Percentiles rank a stretch among this genome's conserved stretches.
These are phyloP conservation scores for Lepraria neglecta DNA, from an alignment of 495 filamentous ascomycete genomes.

Conservation along the genomic window DNA sequence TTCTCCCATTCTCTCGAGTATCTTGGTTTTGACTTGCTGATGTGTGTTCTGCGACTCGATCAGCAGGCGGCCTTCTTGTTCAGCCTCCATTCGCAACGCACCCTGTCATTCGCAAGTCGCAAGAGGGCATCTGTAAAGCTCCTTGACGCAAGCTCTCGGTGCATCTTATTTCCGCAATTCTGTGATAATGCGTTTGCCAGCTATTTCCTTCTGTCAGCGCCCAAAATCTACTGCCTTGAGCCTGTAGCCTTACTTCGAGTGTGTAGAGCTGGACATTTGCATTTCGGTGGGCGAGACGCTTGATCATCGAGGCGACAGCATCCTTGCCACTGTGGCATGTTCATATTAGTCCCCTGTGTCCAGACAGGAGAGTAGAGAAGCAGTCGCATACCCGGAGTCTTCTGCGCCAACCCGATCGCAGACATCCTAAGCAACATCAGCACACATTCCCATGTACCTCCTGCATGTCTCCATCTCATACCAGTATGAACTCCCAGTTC, in stretches of 20 bases:
- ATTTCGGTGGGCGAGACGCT: constrained; percentile 91
- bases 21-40: constrained; percentile 93
- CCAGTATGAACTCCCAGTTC: constrained; percentile 97
- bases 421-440: constrained; percentile 58
- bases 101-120: constrained; percentile 79
- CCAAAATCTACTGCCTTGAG: neutral
- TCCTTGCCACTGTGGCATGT: constrained; percentile 62
- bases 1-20: constrained; percentile 90
- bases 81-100: constrained; percentile 27
- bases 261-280: constrained; percentile 99
- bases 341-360: constrained; percentile 24
- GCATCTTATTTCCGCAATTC: constrained; percentile 87
- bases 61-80: constrained; percentile 1
- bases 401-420: constrained; percentile 78
- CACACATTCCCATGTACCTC: neutral
- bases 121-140: constrained; percentile 94
- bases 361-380: neutral
- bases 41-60: constrained; percentile 68
- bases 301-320: constrained; percentile 89
- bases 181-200: constrained; percentile 91
- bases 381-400: constrained; percentile 52
- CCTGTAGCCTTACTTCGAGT: constrained; percentile 60
- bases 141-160: constrained; percentile 86
- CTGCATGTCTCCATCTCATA: constrained; percentile 30
- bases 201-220: constrained; percentile 29